Evolutionary conservation across 371 early-diverging fungal genomes (phyloP), one percentile per base, ranked within the genome.

Genomic region (Nematocida minor): DNA sequence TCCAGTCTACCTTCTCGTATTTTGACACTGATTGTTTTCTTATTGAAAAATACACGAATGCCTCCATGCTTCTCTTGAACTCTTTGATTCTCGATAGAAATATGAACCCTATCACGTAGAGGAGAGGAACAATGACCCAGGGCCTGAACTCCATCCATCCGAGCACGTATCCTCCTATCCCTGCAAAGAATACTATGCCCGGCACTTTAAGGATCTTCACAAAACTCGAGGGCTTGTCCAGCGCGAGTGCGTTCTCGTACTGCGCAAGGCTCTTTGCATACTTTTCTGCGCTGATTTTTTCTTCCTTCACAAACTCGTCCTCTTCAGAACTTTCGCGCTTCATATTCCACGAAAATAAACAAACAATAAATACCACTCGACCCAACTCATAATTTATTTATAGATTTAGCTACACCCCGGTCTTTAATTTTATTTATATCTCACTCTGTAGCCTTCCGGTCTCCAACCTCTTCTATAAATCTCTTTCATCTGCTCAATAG

Each of bases 1-100:
- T 83, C 98, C 98, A 97, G 69, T 93, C 93, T 2, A 90, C 92
- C 38, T 90, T 89, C 84, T 97, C 97, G 27, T 29, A 80, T 42
- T 83, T 79, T 16, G 66, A 60, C 25, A 77, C 54, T 25, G 66
- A 74, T 44, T 83, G 71, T 53, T 69, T 80, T 40, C 81, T 46
- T 40, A 78, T 62, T 16, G 79, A 71, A 27, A 83, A 63, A 36
- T 79, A 80, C 1, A 81, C 60, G 18, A 83, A 77, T 16, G 82
- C 77, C 44, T 83, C 80, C 16, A 85, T 48, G 63, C 84, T 82
- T 18, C 62, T 48, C n/a, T 80, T 81, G 67, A 81, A 86, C 55
- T 80, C 80, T 16, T 70, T 62, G 16, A 83, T 79, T 46, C 80
- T 55, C 42, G 82, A 53, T 2, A 77, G 60, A 44, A 82, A 84